Percentiles rank a stretch among this genome's conserved stretches.
phyloP scores from a whole-genome alignment of 176 grass and related monocot species.

The Bromus sterilis region DNA sequence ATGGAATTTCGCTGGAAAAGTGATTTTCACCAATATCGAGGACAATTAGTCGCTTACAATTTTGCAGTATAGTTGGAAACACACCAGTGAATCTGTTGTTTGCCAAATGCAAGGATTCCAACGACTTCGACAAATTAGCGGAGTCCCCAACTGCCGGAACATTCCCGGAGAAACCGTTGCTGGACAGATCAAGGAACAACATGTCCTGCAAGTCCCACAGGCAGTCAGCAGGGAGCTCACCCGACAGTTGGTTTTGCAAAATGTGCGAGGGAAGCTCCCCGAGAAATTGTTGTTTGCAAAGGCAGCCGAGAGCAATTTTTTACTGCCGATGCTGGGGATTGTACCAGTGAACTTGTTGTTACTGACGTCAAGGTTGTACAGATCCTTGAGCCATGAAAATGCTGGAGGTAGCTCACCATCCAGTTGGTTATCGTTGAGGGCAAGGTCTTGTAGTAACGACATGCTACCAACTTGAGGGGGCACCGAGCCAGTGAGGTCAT shows the following conservation, averaged over 20 bases:
- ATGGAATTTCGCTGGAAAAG: constrained; percentile 21
- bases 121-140: not conserved
- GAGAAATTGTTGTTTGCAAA: not conserved
- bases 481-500: constrained; percentile 37
- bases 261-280: not conserved
- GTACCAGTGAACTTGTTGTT: constrained; percentile 14
- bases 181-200: constrained; percentile 3
- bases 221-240: constrained; percentile 30
- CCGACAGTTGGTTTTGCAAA: constrained; percentile 8
- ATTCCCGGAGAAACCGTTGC: constrained; percentile 22
- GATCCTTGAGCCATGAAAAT: constrained; percentile 15
- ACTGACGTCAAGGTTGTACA: not conserved
- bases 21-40: constrained; percentile 31
- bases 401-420: constrained; percentile 35
- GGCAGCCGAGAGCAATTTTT: not conserved
- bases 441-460: constrained; percentile 6
- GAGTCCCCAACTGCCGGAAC: not conserved
- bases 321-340: constrained; percentile 4
- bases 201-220: constrained; percentile 18
- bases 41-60: constrained; percentile 11
- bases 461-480: constrained; percentile 33
- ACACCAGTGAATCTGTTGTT: constrained; percentile 19
- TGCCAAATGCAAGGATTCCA: constrained; percentile 24
- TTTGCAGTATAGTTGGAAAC: constrained; percentile 17
- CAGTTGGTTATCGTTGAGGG: constrained; percentile 34